These are phyloP conservation scores for Kregervanrija delftensis DNA, from an alignment of 805 yeast genomes.

Conservation along the genomic window DNA sequence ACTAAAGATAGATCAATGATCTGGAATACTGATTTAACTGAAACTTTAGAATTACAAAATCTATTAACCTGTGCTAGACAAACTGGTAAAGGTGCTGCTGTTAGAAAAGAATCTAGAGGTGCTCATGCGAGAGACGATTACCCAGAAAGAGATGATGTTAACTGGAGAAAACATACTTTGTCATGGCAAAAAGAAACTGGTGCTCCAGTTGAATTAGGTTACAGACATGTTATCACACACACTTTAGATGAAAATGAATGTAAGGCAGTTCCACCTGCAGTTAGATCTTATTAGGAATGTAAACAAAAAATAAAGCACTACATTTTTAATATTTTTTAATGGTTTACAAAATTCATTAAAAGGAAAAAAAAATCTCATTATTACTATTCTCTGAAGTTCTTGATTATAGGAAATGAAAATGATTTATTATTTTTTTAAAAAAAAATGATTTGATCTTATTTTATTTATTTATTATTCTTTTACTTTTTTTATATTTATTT, in stretches of 20 bases:
- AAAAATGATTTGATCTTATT: neutral
- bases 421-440: neutral
- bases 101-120: conserved; percentile 96
- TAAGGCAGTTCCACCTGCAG: conserved; percentile 93
- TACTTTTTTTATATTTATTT: neutral
- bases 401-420: neutral
- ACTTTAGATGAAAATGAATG: conserved; percentile 91
- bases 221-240: conserved; percentile 76
- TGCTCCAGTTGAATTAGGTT: conserved; percentile 64
- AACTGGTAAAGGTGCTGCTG: conserved; percentile 90
- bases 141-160: conserved; percentile 90
- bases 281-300: conserved; percentile 71
- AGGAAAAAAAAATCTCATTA: conserved; percentile 1
- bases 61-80: conserved; percentile 94
- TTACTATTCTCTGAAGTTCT: neutral
- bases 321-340: conserved; percentile 1
- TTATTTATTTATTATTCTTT: neutral
- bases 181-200: conserved; percentile 81
- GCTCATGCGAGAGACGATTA: conserved; percentile 98
- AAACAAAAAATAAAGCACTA: neutral
- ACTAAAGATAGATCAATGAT: conserved; percentile 96
- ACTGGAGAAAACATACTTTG: conserved; percentile 97
- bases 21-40: conserved; percentile 97
- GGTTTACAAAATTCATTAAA: neutral
- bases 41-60: conserved; percentile 93